Percentiles rank a stretch among this genome's conserved stretches.
These are phyloP conservation scores for Fusarium illudens DNA, from an alignment of 2,329 filamentous ascomycete species.

Conservation along the genomic window DNA sequence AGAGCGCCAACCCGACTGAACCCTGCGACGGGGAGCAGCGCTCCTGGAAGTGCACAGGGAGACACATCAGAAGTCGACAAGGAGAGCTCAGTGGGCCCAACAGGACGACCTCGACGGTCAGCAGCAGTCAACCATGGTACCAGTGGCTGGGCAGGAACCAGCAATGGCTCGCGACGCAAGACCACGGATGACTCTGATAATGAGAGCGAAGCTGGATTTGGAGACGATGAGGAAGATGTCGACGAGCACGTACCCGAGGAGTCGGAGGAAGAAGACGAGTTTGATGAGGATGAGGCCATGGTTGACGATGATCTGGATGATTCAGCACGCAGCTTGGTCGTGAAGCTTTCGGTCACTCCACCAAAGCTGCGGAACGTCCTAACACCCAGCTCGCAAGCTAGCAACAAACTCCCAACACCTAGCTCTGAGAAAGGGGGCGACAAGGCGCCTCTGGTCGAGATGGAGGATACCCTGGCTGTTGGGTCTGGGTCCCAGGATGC, in stretches of 20 bases:
- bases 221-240: constrained; percentile 76
- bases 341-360: constrained; percentile 71
- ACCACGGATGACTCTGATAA: constrained; percentile 69
- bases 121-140: constrained; percentile 59
- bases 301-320: constrained; percentile 62
- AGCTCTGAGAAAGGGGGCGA: constrained; percentile 31
- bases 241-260: constrained; percentile 72
- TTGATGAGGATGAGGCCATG: constrained; percentile 65
- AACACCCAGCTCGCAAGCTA: constrained; percentile 31
- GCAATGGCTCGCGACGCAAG: constrained; percentile 46
- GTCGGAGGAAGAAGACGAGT: constrained; percentile 66
- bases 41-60: constrained; percentile 56
- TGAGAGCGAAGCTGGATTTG: constrained; percentile 77
- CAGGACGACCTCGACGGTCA: constrained; percentile 60
- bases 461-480: constrained; percentile 38
- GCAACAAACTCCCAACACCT: constrained; percentile 35
- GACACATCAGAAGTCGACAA: constrained; percentile 53
- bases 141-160: constrained; percentile 57
- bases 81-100: constrained; percentile 53
- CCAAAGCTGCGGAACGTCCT: constrained; percentile 50
- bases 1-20: constrained; percentile 73
- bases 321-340: constrained; percentile 69
- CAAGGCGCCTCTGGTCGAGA: constrained; percentile 33
- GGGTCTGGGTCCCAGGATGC: background rate
- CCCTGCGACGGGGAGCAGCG: constrained; percentile 64